These are phyloP conservation scores for Theileria annulata DNA, from an alignment of 169 alveolate species.

Conservation along the genomic window DNA sequence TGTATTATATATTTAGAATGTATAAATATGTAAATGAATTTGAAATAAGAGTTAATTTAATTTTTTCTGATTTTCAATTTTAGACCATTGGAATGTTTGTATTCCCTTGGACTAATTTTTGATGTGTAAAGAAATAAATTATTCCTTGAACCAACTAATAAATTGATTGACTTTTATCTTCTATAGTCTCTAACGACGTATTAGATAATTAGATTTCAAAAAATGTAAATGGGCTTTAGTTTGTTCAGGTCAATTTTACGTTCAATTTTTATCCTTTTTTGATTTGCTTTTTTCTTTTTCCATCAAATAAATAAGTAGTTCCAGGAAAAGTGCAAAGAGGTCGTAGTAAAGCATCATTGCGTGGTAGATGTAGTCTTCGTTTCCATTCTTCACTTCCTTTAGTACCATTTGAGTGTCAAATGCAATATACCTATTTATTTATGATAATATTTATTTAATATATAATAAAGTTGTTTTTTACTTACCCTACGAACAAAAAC, in stretches of 20 bases:
- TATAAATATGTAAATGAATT: neutral
- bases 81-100: slow-evolving; percentile 22
- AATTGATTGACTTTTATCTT: slow-evolving; percentile 89
- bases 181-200: slow-evolving; percentile 71
- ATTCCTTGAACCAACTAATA: slow-evolving; percentile 83
- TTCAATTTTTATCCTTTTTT: slow-evolving; percentile 23
- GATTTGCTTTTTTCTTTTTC: slow-evolving; percentile 40
- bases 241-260: slow-evolving; percentile 82
- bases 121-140: slow-evolving; percentile 78
- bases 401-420: slow-evolving; percentile 58
- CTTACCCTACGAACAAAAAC: slow-evolving; percentile 52
- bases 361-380: slow-evolving; percentile 40
- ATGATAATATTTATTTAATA: neutral
- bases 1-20: neutral
- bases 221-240: slow-evolving; percentile 58
- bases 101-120: slow-evolving; percentile 75
- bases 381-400: slow-evolving; percentile 38
- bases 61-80: neutral
- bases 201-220: slow-evolving; percentile 1
- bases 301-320: slow-evolving; percentile 13
- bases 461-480: neutral
- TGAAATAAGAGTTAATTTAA: neutral
- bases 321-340: slow-evolving; percentile 34
- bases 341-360: slow-evolving; percentile 58
- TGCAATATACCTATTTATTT: neutral